Percentiles rank a stretch among this genome's conserved stretches.
Evolutionary conservation across 2,329 filamentous ascomycete species (phyloP).

Genomic region (Diaporthe sp.): DNA sequence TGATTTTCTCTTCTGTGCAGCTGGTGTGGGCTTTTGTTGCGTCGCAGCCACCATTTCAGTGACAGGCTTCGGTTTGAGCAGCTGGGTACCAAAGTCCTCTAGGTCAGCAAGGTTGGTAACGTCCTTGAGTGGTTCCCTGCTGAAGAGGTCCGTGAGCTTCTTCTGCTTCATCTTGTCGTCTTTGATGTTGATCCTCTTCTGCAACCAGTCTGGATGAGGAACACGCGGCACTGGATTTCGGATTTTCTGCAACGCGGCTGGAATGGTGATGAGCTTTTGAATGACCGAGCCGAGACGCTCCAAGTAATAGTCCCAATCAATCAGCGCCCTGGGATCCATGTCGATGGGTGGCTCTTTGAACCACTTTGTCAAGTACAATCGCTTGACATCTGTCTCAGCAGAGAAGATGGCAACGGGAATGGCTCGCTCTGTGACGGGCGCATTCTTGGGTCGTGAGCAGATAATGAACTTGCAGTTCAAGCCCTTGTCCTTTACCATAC

Average conservation of each 20-base stretch:
- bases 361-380: constrained; percentile 94
- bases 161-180: constrained; percentile 99
- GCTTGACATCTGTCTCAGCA: constrained; percentile 88
- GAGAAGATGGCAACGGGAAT: constrained; percentile 98
- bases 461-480: constrained; percentile 99
- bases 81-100: constrained; percentile 82
- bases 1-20: constrained; percentile 78
- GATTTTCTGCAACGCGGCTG: constrained; percentile 94
- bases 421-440: constrained; percentile 93
- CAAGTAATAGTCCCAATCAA: constrained; percentile 98
- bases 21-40: constrained; percentile 62
- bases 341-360: constrained; percentile 91
- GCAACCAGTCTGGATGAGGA: constrained; percentile 95
- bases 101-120: constrained; percentile 80
- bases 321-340: constrained; percentile 88
- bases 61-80: constrained; percentile 74
- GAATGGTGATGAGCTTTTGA: constrained; percentile 98
- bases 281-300: constrained; percentile 97
- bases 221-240: constrained; percentile 95
- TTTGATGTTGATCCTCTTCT: constrained; percentile 91
- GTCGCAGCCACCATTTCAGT: constrained; percentile 66
- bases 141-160: constrained; percentile 96
- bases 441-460: constrained; percentile 85
- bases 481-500: constrained; percentile 99
- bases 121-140: constrained; percentile 78